Base-by-base conservation (phyloP, 2,329 filamentous ascomycete genomes). In the Colletotrichum paranaense region DNA sequence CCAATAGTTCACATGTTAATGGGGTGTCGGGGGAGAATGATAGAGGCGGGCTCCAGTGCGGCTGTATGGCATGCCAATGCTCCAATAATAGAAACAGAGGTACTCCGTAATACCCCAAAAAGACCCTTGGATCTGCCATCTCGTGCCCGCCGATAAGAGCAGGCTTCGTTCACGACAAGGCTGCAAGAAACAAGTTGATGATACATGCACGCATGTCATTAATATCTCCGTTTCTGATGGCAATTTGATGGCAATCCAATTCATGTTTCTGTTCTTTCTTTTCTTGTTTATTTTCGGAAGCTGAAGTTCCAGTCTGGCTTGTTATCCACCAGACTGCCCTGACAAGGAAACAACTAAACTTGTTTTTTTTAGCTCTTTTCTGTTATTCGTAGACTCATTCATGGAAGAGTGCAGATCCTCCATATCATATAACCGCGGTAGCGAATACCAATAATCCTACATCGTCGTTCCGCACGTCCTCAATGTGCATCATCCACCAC, bases 71-170 rank as follows among this genome's bases (percentile, higher is more conserved):
- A 4, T 5, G 16, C 35, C 30, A 30, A 19, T 8, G 63, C 62
- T 68, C 69, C 57, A 72, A 72, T 22, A 72, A 72, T 72, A 72
- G 69, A 12, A 62, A 49, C 42, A 72, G 68, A 72, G 65, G 69
- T 26, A 26, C 26, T 26, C 26, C 26, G 26, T 26, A 26, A 26
- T 26, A 26, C 19, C 16, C 42, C 1, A 49, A 55, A 24, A 35
- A 32, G 57, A 30, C 30, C 49, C 46, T 35, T 56, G 9, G 26
- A 49, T 14, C 30, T 53, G 58, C 26, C 32, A 64, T 64, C 53
- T 67, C 65, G 57, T 69, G 22, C 56, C 68, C 35, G 53, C 58
- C 30, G n/a, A 35, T 3, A 19, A 22, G 42, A 49, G 42, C 42
- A 49, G 42, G 42, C 7, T 19, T 16, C n/a, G 22, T 26, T 64